Percentiles rank a stretch among this genome's conserved stretches.
Evolutionary conservation across 306 rosid genomes (phyloP).

Genomic region (Trifolium subterraneum): DNA sequence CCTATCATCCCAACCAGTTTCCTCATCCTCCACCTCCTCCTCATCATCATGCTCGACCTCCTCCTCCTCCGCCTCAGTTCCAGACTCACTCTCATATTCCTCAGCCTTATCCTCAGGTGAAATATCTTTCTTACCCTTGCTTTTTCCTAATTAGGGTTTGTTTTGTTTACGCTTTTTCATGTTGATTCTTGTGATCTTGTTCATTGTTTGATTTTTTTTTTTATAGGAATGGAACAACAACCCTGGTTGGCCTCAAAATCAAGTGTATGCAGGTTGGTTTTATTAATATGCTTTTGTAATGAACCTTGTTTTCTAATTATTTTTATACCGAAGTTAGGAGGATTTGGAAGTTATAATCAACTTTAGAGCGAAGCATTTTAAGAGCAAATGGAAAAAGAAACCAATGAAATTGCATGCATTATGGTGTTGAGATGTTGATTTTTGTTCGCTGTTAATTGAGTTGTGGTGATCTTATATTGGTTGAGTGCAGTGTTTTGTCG

Average conservation of each 20-base stretch:
- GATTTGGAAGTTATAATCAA: slow-evolving; percentile 13
- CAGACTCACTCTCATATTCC: slow-evolving; percentile 71
- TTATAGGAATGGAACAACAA: slow-evolving; percentile 79
- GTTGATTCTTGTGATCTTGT: background rate
- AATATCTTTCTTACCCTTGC: background rate
- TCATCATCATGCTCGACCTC: slow-evolving; percentile 49
- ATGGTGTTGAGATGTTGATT: background rate
- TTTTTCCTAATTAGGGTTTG: slow-evolving; percentile 38
- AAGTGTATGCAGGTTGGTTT: slow-evolving; percentile 68
- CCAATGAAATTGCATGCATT: slow-evolving; percentile 4
- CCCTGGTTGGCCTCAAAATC: slow-evolving; percentile 66
- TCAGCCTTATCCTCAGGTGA: slow-evolving; percentile 70
- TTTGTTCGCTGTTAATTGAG: slow-evolving; percentile 20
- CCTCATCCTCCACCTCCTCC: slow-evolving; percentile 65
- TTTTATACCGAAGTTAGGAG: background rate
- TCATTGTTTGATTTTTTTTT: slow-evolving; percentile 3
- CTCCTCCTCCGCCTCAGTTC: slow-evolving; percentile 51
- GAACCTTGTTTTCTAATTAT: background rate
- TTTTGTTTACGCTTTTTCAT: background rate
- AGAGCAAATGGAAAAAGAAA: background rate
- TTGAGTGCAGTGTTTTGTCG: slow-evolving; percentile 9
- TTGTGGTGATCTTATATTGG: slow-evolving; percentile 1
- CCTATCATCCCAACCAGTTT: slow-evolving; percentile 62
- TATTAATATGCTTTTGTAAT: background rate
- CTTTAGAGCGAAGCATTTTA: slow-evolving; percentile 20